Percentiles rank a stretch among this genome's conserved stretches.
Conservation (phyloP, 352 stramenopile species). For the Phytophthora sansomeana region DNA sequence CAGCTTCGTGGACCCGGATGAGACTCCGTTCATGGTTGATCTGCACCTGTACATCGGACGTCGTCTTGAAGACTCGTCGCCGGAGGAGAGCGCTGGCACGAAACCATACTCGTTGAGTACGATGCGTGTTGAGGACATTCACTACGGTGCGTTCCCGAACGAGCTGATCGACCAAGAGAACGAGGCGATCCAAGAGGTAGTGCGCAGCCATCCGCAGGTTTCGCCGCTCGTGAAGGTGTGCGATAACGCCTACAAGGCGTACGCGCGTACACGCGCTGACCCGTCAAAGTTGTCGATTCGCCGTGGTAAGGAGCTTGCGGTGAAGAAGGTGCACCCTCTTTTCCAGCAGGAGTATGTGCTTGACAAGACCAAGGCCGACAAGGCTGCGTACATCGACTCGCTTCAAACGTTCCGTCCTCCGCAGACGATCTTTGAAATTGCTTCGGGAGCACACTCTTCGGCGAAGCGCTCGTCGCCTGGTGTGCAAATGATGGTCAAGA, state of each 20-base stretch:
- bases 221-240: slow-evolving; percentile 90
- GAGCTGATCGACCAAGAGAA: slow-evolving; percentile 96
- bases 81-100: slow-evolving; percentile 41
- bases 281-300: slow-evolving; percentile 96
- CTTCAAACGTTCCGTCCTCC: slow-evolving; percentile 94
- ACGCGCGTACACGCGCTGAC: slow-evolving; percentile 95
- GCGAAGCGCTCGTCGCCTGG: slow-evolving; percentile 79
- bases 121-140: slow-evolving; percentile 97
- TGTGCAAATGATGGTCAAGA: slow-evolving; percentile 89
- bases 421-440: slow-evolving; percentile 97
- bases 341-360: slow-evolving; percentile 90
- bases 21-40: slow-evolving; percentile 99
- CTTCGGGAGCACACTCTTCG: slow-evolving; percentile 82
- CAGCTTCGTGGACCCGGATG: slow-evolving; percentile 97
- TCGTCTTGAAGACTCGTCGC: slow-evolving; percentile 78
- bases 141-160: slow-evolving; percentile 98
- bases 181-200: slow-evolving; percentile 93
- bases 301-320: slow-evolving; percentile 93
- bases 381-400: slow-evolving; percentile 93
- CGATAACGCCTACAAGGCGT: slow-evolving; percentile 98
- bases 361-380: slow-evolving; percentile 75
- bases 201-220: slow-evolving; percentile 83
- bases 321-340: slow-evolving; percentile 94
- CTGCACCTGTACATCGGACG: slow-evolving; percentile 96
- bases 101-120: slow-evolving; percentile 91